Conservation (phyloP, 345 rosid species). For the Corchorus olitorius region DNA sequence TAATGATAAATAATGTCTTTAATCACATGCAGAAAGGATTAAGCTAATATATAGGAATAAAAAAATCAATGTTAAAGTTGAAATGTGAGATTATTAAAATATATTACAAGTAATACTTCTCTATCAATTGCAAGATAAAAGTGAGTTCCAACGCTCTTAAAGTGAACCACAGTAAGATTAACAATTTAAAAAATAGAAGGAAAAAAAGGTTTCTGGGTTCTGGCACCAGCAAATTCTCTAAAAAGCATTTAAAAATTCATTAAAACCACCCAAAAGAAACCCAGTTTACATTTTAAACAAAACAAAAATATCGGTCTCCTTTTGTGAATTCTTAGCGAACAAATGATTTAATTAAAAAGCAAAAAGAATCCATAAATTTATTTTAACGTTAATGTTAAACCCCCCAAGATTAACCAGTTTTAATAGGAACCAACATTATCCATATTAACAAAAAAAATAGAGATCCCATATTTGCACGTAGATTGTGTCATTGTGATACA, state of each 20-base stretch:
- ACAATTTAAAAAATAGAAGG: background rate
- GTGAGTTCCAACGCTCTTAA: background rate
- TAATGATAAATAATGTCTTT: background rate
- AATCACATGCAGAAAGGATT: slow-evolving; percentile 1
- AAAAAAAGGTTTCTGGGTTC: background rate
- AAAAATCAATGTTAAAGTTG: background rate
- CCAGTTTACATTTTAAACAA: background rate
- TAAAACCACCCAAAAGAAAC: background rate
- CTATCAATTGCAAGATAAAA: background rate
- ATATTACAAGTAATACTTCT: background rate
- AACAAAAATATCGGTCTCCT: background rate
- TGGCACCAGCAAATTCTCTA: background rate
- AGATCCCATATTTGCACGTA: background rate
- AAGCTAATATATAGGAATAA: background rate
- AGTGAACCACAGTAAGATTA: background rate
- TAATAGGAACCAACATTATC: background rate
- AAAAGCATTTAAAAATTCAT: background rate
- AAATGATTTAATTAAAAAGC: background rate
- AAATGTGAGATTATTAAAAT: background rate
- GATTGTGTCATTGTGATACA: background rate
- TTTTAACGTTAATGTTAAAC: background rate
- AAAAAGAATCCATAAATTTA: background rate
- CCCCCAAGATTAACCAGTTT: background rate
- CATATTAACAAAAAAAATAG: background rate
- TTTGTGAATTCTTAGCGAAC: background rate